phyloP scores from a whole-genome alignment of 352 stramenopile species.

The Lagenidium giganteum region DNA sequence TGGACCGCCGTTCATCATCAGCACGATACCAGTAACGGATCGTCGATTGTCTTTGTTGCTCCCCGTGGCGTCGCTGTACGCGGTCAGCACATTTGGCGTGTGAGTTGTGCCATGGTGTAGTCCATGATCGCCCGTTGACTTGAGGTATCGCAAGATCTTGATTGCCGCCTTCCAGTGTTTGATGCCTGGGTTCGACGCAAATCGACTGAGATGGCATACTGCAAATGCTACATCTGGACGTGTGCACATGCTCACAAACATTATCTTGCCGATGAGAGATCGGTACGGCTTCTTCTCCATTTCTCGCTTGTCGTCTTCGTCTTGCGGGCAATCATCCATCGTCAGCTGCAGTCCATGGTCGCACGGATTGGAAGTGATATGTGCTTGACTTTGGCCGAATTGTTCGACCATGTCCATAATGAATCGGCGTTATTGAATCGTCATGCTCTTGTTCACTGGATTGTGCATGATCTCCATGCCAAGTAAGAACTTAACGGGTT shows the following conservation, averaged over 20 bases:
- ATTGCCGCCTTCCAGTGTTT: constrained; percentile 9
- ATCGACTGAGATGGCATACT: constrained; percentile 5
- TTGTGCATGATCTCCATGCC: constrained; percentile 6
- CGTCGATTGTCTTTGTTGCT: too few relatives aligned
- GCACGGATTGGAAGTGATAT: neutral
- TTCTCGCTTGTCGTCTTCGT: neutral
- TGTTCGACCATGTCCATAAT: constrained; percentile 1
- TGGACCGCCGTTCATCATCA: too few relatives aligned
- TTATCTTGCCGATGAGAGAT: neutral
- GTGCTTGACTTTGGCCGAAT: neutral
- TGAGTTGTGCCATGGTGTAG: too few relatives aligned
- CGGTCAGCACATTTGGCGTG: too few relatives aligned
- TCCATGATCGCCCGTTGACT: neutral
- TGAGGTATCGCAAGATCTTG: neutral
- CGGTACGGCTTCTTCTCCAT: constrained; percentile 4
- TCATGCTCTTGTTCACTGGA: neutral
- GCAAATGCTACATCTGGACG: constrained; percentile 3
- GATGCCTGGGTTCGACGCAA: constrained; percentile 7
- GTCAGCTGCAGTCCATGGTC: neutral
- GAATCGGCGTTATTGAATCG: too few relatives aligned
- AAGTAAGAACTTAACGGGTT: constrained; percentile 10
- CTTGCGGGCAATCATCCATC: neutral
- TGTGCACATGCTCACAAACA: constrained; percentile 2
- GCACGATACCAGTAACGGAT: too few relatives aligned
- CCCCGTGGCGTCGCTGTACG: too few relatives aligned